Base-by-base conservation (phyloP, 331 rosid species). In the Rosa hybrid region DNA sequence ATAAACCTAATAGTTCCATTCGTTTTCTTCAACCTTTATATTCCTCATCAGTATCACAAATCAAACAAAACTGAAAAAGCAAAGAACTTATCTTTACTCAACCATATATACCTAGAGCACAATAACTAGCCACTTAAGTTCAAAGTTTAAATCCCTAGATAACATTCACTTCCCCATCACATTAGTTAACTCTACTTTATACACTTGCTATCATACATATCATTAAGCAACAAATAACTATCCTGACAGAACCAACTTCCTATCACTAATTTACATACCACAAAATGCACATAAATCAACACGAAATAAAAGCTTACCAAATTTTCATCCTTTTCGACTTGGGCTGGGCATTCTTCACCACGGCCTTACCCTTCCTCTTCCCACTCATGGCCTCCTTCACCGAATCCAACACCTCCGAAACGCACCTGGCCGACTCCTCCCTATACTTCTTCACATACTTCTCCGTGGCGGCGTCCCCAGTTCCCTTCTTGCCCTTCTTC, bases 401-500 rank as follows among this genome's bases (percentile, higher is more conserved):
- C 0, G 99, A 89, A 60, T 85, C 86, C 62, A 88, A 86, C 21
- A 96, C 98, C 64, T 89, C 94, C 0, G 92, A 91, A 25, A 82
- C 87, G 48, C 99, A 93, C 4, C 94, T 93, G 7, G 90, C 94
- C 13, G 97, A 93, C 39, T 87, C 88, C 84, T 85, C 94, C 82
- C 94, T 83, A 59, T 92, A 96, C 86, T 87, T 93, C 0, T 91
- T 92, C 18, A 96, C 98, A 51, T 93, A 96, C 88, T 93, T 96
- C 41, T 87, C 90, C 0, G 97, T 87, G 67, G 83, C 94, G 1
- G 89, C 90, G 34, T 93, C 99, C 12, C 89, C 97, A 56, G 44
- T 86, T n/a, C 94, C 96, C 84, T 83, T 89, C 90, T 91, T 93
- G 7, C 98, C 97, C 74, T 90, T 94, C 92, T 91, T 96, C 44